Evolutionary conservation across 495 filamentous ascomycete species (phyloP).

Genomic region (Halenospora varia): DNA sequence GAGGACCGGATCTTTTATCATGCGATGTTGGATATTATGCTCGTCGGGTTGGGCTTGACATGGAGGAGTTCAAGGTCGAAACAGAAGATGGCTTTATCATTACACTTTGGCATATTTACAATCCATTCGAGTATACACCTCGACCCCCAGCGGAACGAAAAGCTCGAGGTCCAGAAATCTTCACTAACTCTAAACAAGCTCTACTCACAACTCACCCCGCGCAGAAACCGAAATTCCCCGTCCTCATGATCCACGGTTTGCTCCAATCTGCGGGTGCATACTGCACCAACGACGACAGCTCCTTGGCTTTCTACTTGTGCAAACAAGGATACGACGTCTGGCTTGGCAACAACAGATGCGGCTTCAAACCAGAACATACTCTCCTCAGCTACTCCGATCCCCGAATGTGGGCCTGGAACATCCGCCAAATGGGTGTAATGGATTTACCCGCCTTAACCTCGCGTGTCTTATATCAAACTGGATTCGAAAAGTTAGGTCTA

Average conservation of each 20-base stretch:
- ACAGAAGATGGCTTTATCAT: constrained; percentile 96
- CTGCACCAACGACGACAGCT: constrained; percentile 86
- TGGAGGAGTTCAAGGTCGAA: constrained; percentile 79
- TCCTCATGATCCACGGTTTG: constrained; percentile 84
- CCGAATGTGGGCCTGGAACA: constrained; percentile 97
- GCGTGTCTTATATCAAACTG: constrained; percentile 79
- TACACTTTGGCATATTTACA: constrained; percentile 85
- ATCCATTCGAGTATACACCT: constrained; percentile 66
- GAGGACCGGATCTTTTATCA: constrained; percentile 70
- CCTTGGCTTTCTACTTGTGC: constrained; percentile 85
- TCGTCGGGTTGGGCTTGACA: constrained; percentile 79
- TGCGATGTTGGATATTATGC: constrained; percentile 88
- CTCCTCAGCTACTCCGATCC: constrained; percentile 70
- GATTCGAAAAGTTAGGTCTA: constrained; percentile 78
- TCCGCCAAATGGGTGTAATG: constrained; percentile 86
- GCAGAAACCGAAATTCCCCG: constrained; percentile 63
- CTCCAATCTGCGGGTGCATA: constrained; percentile 86
- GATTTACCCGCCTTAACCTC: constrained; percentile 82
- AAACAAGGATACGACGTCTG: constrained; percentile 93
- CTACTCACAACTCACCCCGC: constrained; percentile 13
- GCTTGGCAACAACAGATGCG: constrained; percentile 94
- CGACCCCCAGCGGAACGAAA: constrained; percentile 33
- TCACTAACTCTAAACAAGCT: constrained; percentile 15
- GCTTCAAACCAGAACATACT: constrained; percentile 72
- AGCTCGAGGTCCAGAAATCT: constrained; percentile 39